These are phyloP conservation scores for Fusarium musae DNA, from an alignment of 2,329 filamentous ascomycete genomes.

Conservation along the genomic window DNA sequence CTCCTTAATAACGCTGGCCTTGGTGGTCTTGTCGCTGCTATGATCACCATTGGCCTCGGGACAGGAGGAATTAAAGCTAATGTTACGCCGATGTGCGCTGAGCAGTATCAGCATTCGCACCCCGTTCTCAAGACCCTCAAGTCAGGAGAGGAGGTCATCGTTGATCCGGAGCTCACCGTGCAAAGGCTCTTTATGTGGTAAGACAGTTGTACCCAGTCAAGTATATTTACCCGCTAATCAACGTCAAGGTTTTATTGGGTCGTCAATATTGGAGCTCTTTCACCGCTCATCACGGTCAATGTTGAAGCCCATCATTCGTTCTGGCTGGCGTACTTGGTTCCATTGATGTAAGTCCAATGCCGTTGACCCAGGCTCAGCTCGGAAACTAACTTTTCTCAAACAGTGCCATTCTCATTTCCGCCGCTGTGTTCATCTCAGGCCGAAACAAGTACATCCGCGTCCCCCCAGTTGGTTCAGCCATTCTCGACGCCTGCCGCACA, in stretches of 20 bases:
- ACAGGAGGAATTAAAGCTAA: neutral
- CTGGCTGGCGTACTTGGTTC: neutral
- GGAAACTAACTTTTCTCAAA: too few relatives aligned
- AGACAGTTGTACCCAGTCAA: accelerated
- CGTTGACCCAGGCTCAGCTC: too few relatives aligned
- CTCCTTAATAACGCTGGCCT: neutral
- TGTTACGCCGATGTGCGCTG: constrained; percentile 6
- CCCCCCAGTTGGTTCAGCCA: neutral
- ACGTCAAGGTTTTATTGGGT: neutral
- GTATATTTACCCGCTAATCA: accelerated
- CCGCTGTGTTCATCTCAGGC: neutral
- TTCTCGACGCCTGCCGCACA: neutral
- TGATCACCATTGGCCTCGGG: neutral
- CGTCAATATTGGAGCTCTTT: constrained; percentile 4
- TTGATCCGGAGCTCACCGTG: neutral
- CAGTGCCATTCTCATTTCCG: neutral
- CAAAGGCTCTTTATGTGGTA: constrained; percentile 11
- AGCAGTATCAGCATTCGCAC: neutral
- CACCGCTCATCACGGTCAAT: constrained; percentile 2
- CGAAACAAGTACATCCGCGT: constrained; percentile 6
- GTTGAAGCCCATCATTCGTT: neutral
- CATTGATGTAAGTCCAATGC: neutral
- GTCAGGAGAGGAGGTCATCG: neutral
- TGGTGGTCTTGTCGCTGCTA: neutral
- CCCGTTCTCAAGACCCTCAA: constrained; percentile 8